phyloP scores from a whole-genome alignment of 768 basidiomycete genomes.

The Lactifluus piperatus region DNA sequence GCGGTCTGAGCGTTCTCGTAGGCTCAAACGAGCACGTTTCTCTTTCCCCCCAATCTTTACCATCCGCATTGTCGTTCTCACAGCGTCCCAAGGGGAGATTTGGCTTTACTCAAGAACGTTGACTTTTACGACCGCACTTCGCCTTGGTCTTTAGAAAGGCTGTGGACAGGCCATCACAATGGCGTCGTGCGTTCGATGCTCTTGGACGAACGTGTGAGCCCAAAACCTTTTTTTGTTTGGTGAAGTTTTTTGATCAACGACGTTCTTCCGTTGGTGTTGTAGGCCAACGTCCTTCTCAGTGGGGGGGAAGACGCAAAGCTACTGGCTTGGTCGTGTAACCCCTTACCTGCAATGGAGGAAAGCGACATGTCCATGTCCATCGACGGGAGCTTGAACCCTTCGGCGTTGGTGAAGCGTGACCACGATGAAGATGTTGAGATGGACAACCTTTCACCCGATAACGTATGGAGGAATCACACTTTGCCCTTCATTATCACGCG shows the following conservation, averaged over 20 bases:
- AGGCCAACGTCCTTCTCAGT: slow-evolving; percentile 29
- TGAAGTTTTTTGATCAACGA: neutral
- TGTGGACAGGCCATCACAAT: slow-evolving; percentile 25
- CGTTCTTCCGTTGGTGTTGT: neutral
- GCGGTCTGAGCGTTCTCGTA: slow-evolving; percentile 47
- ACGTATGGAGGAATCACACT: neutral
- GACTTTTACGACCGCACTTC: slow-evolving; percentile 21
- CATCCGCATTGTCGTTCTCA: neutral
- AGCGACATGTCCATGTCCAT: slow-evolving; percentile 8
- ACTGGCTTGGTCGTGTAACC: slow-evolving; percentile 26
- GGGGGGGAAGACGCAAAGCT: slow-evolving; percentile 30
- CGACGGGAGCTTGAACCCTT: neutral
- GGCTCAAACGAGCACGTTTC: slow-evolving; percentile 64
- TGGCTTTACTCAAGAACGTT: slow-evolving; percentile 26
- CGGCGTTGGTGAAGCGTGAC: slow-evolving; percentile 11
- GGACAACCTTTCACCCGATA: neutral
- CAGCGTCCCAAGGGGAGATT: slow-evolving; percentile 25
- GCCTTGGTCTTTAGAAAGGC: slow-evolving; percentile 26
- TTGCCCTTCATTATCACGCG: neutral
- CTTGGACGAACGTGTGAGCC: slow-evolving; percentile 28
- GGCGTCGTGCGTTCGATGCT: slow-evolving; percentile 28
- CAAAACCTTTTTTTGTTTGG: neutral
- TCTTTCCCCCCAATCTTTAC: slow-evolving; percentile 8
- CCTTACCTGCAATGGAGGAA: slow-evolving; percentile 8
- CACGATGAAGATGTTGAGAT: slow-evolving; percentile 19